phyloP scores from a whole-genome alignment of 768 basidiomycete species.

The Suillus clintonianus region DNA sequence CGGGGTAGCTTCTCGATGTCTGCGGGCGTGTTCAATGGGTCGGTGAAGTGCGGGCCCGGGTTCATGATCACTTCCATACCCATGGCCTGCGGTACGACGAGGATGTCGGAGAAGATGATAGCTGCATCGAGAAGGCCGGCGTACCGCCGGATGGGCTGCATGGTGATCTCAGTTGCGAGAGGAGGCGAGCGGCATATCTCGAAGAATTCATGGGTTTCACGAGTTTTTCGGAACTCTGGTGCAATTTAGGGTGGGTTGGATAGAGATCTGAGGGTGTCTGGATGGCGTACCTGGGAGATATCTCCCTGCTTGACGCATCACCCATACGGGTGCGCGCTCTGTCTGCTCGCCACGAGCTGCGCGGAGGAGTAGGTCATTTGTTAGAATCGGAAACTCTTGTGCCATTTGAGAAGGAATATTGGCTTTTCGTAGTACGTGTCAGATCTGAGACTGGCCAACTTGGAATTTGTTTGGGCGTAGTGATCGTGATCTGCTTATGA shows the following conservation, averaged over 20 bases:
- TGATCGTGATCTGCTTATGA: background rate
- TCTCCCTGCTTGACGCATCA: conserved; percentile 96
- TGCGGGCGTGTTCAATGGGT: conserved; percentile 76
- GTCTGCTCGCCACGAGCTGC: conserved; percentile 88
- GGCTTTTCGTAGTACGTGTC: background rate
- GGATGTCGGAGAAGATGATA: conserved; percentile 98
- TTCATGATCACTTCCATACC: conserved; percentile 96
- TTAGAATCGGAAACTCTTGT: conserved; percentile 64
- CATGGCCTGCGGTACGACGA: conserved; percentile 97
- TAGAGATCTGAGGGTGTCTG: conserved; percentile 4
- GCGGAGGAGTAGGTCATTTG: conserved; percentile 87
- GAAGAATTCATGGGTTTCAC: conserved; percentile 90
- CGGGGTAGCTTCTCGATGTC: conserved; percentile 65
- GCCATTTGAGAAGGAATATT: conserved; percentile 29
- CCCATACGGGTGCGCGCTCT: conserved; percentile 95
- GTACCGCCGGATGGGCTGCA: conserved; percentile 93
- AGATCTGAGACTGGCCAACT: background rate
- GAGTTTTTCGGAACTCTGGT: conserved; percentile 86
- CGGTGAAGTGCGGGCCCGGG: conserved; percentile 86
- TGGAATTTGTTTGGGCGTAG: background rate
- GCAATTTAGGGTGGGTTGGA: background rate
- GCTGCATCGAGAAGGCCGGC: conserved; percentile 87
- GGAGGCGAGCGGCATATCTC: conserved; percentile 91
- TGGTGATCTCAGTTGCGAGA: conserved; percentile 84
- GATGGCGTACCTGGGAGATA: conserved; percentile 82